Conservation (phyloP, 352 stramenopile species). For the Phytophthora aleatoria region DNA sequence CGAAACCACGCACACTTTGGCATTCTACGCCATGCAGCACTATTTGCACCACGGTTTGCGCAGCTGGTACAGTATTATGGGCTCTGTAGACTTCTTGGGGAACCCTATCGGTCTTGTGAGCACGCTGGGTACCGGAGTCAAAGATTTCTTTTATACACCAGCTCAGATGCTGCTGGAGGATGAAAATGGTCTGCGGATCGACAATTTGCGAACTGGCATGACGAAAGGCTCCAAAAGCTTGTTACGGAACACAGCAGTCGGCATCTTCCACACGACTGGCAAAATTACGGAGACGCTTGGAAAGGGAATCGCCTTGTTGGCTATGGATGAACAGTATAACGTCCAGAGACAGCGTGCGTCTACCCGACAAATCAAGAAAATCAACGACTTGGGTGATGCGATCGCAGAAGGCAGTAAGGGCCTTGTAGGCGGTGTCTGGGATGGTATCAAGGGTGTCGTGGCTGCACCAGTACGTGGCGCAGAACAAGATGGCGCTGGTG, state of each 20-base stretch:
- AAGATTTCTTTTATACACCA: constrained; percentile 96
- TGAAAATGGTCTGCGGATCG: constrained; percentile 83
- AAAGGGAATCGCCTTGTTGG: constrained; percentile 83
- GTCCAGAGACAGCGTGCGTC: constrained; percentile 78
- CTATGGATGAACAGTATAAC: constrained; percentile 90
- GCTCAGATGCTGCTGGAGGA: constrained; percentile 93
- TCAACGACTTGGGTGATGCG: constrained; percentile 78
- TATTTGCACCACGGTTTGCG: constrained; percentile 85
- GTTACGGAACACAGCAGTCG: constrained; percentile 84
- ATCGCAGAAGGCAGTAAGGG: constrained; percentile 86
- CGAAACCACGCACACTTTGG: constrained; percentile 84
- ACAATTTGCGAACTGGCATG: constrained; percentile 88
- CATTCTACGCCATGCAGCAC: constrained; percentile 88
- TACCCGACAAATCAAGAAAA: constrained; percentile 75
- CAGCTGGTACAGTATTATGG: constrained; percentile 90
- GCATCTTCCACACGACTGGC: constrained; percentile 90
- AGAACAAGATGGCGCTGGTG: constrained; percentile 73
- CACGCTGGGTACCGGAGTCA: constrained; percentile 89
- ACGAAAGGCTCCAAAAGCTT: constrained; percentile 89
- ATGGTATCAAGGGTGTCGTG: constrained; percentile 84
- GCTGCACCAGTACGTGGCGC: constrained; percentile 77
- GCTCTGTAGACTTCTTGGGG: constrained; percentile 90
- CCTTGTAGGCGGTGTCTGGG: constrained; percentile 78
- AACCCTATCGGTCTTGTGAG: constrained; percentile 91
- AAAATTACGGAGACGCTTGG: constrained; percentile 91